Conservation (phyloP, 2,329 filamentous ascomycete species). For the Drechslerella stenobrocha region DNA sequence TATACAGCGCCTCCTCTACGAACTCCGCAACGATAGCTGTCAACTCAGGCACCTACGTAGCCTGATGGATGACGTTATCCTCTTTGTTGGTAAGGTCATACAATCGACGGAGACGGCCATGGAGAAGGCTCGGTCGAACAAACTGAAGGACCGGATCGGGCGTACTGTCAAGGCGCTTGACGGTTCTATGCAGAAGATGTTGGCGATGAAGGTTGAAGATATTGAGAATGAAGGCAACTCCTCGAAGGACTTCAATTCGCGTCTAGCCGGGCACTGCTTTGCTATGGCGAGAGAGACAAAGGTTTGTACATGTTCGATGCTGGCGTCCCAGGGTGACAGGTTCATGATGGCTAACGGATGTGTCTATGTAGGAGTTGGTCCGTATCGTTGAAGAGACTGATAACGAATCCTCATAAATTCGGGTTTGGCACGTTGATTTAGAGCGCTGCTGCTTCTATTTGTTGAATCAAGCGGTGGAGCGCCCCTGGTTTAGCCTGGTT, state of each 20-base stretch:
- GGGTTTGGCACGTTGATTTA: constrained; percentile 1
- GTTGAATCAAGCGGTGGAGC: too few relatives aligned
- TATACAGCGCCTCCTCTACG: constrained; percentile 77
- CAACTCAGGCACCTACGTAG: constrained; percentile 66
- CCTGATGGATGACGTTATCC: constrained; percentile 68
- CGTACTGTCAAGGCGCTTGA: constrained; percentile 61
- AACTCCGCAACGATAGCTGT: constrained; percentile 66
- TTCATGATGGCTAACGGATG: constrained; percentile 17
- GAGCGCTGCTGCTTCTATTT: neutral
- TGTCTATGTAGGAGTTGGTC: constrained; percentile 49
- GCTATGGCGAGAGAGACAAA: constrained; percentile 81
- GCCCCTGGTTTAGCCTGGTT: neutral
- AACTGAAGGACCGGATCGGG: constrained; percentile 54
- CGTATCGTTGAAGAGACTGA: constrained; percentile 52
- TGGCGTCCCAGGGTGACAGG: too few relatives aligned
- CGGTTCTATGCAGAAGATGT: constrained; percentile 65
- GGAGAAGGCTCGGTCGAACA: constrained; percentile 38
- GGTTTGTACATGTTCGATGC: too few relatives aligned
- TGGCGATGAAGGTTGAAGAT: constrained; percentile 67
- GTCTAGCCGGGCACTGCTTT: constrained; percentile 80
- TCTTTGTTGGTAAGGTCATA: constrained; percentile 71
- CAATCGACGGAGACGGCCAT: constrained; percentile 66
- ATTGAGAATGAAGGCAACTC: constrained; percentile 63
- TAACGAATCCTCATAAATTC: constrained; percentile 41
- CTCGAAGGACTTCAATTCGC: constrained; percentile 67